These are phyloP conservation scores for Coffea humblotiana DNA, from an alignment of 305 asterid genomes.

Conservation along the genomic window DNA sequence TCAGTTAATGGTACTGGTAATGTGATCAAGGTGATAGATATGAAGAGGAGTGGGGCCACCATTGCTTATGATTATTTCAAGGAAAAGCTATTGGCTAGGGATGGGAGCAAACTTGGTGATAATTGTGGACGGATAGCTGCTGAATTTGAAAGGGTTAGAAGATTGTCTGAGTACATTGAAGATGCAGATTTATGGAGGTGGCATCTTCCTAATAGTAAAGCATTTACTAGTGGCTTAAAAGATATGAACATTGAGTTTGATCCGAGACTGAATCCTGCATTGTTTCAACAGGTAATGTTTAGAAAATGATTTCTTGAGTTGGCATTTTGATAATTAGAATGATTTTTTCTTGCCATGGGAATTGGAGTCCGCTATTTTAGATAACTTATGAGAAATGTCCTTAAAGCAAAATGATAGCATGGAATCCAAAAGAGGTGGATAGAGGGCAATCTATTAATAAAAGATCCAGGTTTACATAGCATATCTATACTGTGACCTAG, in stretches of 20 bases:
- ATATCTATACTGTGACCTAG: neutral
- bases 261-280: conserved; percentile 55
- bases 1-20: conserved; percentile 52
- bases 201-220: conserved; percentile 75
- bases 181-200: conserved; percentile 95
- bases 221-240: conserved; percentile 84
- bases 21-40: conserved; percentile 67
- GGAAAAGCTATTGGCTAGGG: conserved; percentile 53
- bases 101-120: conserved; percentile 20
- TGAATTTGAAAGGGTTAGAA: conserved; percentile 55
- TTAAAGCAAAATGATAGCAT: neutral
- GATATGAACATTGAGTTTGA: conserved; percentile 72
- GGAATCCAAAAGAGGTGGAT: neutral
- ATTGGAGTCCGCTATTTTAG: neutral
- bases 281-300: conserved; percentile 75
- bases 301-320: neutral
- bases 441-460: neutral
- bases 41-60: conserved; percentile 92
- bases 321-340: neutral
- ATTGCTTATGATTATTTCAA: conserved; percentile 85
- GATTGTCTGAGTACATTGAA: conserved; percentile 76
- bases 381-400: neutral
- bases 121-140: conserved; percentile 17
- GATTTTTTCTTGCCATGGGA: neutral
- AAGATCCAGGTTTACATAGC: neutral